Conservation (phyloP, 2,329 filamentous ascomycete species). For the Fusarium sp. region DNA sequence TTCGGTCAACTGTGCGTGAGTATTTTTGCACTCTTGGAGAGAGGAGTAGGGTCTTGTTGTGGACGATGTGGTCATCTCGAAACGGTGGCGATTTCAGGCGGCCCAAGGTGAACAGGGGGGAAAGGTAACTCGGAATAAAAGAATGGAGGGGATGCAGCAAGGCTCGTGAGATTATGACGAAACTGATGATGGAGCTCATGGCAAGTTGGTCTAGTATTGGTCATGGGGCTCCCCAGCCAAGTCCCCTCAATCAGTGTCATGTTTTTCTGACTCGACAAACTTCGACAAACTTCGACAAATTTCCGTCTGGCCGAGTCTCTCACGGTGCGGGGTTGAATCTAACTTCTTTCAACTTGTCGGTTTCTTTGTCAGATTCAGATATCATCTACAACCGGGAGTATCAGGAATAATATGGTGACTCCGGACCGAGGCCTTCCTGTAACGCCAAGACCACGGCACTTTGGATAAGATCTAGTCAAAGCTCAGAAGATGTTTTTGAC, state of each 20-base stretch:
- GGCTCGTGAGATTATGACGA: not conserved
- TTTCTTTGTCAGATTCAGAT: not conserved
- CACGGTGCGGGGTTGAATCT: not conserved
- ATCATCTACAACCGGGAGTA: not conserved
- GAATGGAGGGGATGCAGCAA: not conserved
- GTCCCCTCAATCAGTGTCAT: not conserved
- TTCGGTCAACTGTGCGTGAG: not conserved
- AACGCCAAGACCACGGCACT: not conserved
- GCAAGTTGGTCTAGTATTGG: not conserved
- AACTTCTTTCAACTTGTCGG: rapidly evolving
- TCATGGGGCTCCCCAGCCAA: not conserved
- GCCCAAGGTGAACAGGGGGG: too few relatives aligned
- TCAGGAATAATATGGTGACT: not conserved
- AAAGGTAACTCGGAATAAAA: not conserved
- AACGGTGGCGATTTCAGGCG: not conserved
- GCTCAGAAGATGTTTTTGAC: not conserved
- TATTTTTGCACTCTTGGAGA: not conserved
- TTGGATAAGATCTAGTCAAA: not conserved
- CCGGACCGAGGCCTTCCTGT: not conserved
- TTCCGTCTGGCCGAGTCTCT: not conserved
- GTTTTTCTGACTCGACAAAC: not conserved
- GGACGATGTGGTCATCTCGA: not conserved
- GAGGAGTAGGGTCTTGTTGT: not conserved
- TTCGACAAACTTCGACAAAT: not conserved
- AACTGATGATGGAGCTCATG: not conserved